Percentiles rank a stretch among this genome's conserved stretches.
These are phyloP conservation scores for Bacterosira constricta DNA, from an alignment of 108 stramenopile genomes.

Conservation along the genomic window DNA sequence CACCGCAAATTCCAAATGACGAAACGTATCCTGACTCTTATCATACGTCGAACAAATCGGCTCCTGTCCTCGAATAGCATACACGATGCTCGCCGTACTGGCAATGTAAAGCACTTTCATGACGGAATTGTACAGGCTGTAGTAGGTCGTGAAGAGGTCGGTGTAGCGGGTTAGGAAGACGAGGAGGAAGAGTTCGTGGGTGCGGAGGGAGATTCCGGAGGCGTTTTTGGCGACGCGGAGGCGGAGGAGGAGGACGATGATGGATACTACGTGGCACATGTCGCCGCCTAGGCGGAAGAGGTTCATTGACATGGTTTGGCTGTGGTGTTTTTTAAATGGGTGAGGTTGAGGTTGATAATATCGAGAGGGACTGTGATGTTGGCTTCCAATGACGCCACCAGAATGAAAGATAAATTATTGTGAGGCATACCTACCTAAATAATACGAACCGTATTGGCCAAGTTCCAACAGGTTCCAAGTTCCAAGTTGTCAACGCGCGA, in stretches of 20 bases:
- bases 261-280: conserved; percentile 98
- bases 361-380: not conserved
- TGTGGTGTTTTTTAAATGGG: not conserved
- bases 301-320: conserved; percentile 74
- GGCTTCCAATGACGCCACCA: too few species aligned
- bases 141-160: conserved; percentile 91
- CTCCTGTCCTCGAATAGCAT: conserved; percentile 90
- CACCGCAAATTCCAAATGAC: conserved; percentile 96
- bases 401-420: too few species aligned
- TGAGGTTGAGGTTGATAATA: not conserved
- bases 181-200: conserved; percentile 97
- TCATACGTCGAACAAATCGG: conserved; percentile 96
- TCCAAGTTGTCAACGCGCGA: too few species aligned
- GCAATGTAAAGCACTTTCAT: conserved; percentile 97
- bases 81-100: conserved; percentile 92
- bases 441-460: too few species aligned
- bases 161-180: conserved; percentile 95
- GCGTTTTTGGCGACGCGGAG: conserved; percentile 96
- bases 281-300: conserved; percentile 95
- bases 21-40: conserved; percentile 96
- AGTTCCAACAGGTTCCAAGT: too few species aligned
- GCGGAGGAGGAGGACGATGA: conserved; percentile 94
- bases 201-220: conserved; percentile 95
- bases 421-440: too few species aligned
- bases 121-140: conserved; percentile 94